These are phyloP conservation scores for Eucalyptus marginata DNA, from an alignment of 345 rosid genomes.

Conservation along the genomic window DNA sequence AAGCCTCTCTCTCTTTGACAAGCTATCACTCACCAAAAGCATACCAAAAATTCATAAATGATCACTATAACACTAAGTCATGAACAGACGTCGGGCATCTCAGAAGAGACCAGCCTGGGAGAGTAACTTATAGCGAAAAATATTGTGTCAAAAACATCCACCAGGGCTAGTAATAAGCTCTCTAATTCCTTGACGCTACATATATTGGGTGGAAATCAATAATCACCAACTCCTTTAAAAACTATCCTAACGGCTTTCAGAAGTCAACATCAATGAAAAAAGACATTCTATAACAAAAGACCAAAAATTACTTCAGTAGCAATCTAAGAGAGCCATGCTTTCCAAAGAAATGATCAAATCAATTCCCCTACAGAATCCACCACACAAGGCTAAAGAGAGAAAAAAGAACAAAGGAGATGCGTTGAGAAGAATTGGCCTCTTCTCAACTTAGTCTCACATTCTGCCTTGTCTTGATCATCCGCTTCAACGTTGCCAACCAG, in stretches of 20 bases:
- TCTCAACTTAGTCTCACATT: constrained; percentile 47
- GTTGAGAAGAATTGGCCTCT: background rate
- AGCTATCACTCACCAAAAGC: background rate
- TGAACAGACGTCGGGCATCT: background rate
- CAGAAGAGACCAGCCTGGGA: background rate
- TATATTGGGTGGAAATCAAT: background rate
- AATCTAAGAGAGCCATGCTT: background rate
- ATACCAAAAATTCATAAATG: background rate
- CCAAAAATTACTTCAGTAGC: background rate
- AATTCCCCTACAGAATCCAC: background rate
- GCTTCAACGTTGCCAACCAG: constrained; percentile 86
- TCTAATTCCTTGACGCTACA: background rate
- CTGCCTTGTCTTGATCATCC: constrained; percentile 93
- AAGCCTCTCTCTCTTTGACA: background rate
- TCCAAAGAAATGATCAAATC: background rate
- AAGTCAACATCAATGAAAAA: background rate
- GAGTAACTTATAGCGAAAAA: background rate
- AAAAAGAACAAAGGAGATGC: background rate
- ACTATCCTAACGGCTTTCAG: background rate
- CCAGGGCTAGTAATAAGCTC: background rate
- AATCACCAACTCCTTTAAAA: background rate
- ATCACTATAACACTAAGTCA: background rate
- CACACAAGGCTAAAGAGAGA: background rate
- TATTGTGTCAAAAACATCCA: background rate
- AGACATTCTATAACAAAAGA: background rate